Conservation (phyloP, 306 rosid genomes). For the Hippophae gyantsensis region DNA sequence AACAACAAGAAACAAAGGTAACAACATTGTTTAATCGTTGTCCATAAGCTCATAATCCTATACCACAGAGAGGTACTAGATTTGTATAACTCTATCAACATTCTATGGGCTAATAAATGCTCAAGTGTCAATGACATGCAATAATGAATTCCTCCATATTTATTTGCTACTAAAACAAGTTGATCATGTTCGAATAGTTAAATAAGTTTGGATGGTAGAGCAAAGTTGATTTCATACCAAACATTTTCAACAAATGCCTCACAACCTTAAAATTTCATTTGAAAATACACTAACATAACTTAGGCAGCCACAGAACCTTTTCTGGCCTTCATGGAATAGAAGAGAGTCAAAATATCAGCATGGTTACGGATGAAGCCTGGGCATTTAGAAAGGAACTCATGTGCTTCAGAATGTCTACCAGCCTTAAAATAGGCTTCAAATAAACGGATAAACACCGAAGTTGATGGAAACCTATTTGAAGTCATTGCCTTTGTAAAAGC, state of each 20-base stretch:
- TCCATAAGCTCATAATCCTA: no score
- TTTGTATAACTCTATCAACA: no score
- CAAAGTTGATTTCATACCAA: constrained; percentile 28
- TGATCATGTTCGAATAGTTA: constrained; percentile 20
- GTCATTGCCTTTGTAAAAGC: constrained; percentile 55
- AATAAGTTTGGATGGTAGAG: constrained; percentile 22
- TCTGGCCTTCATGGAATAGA: constrained; percentile 40
- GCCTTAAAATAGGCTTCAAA: constrained; percentile 56
- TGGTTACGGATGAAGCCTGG: constrained; percentile 59
- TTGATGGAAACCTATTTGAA: constrained; percentile 53
- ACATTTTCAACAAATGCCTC: constrained; percentile 21
- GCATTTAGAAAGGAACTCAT: constrained; percentile 67
- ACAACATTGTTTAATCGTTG: no score
- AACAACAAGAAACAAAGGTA: no score
- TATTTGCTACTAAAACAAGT: constrained; percentile 17
- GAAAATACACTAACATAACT: constrained; percentile 10
- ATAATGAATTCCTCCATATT: constrained; percentile 5
- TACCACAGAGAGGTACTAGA: no score
- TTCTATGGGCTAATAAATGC: no score
- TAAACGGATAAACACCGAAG: constrained; percentile 36
- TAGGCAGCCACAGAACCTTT: constrained; percentile 44
- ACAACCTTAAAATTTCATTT: background rate
- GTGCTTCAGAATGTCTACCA: constrained; percentile 57
- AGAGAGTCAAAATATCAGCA: constrained; percentile 62
- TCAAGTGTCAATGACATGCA: no score